Base-by-base conservation (phyloP, 2,329 filamentous ascomycete species). In the Xylariaceae sp. region DNA sequence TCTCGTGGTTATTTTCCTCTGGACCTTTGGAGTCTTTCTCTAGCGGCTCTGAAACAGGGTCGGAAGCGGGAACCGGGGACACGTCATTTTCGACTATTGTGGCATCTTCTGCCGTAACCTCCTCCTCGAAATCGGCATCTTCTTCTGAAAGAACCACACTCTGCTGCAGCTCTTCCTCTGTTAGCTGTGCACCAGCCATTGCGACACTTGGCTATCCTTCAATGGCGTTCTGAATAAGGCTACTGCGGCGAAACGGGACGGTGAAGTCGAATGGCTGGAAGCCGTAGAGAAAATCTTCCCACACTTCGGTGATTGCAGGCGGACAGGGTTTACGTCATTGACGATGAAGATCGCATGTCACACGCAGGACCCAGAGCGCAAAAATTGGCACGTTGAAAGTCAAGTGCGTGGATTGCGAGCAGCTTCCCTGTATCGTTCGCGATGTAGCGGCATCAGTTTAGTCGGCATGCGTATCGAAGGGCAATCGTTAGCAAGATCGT, bases 121-220 rank as follows among this genome's bases (percentile, higher is more conserved):
- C 76, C 34, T 64, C 61, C 34, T 64, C 61, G 58, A 70, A 68
- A 34, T 73, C 74, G 53, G 71, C 72, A 51, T 76, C 73, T 30
- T 78, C 78, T 59, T 81, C 80, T 4, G 80, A 81, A 58, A 79
- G 74, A 64, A 80, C 73, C 49, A 78, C 78, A 69, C 80, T 83
- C 66, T 82, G 80, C 67, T 83, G 82, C 58, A 83, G 75, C 70
- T 84, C 80, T 60, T 85, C 81, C 69, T 84, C 78, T 73, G 82
- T 83, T 53, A 78, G 74, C 67, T 82, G 81, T 57, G 78, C 76
- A 66, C 77, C 82, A 55, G 77, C 72, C 79, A 82, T 82, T 51
- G 64, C 56, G 41, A 35, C 13, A 8, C 39, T 6, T 4, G 17
- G 44, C 17, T 11, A 17, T 11, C 41, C 15, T 23, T 37, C 5